Conservation (phyloP, 345 rosid species). For the Populus nigra region DNA sequence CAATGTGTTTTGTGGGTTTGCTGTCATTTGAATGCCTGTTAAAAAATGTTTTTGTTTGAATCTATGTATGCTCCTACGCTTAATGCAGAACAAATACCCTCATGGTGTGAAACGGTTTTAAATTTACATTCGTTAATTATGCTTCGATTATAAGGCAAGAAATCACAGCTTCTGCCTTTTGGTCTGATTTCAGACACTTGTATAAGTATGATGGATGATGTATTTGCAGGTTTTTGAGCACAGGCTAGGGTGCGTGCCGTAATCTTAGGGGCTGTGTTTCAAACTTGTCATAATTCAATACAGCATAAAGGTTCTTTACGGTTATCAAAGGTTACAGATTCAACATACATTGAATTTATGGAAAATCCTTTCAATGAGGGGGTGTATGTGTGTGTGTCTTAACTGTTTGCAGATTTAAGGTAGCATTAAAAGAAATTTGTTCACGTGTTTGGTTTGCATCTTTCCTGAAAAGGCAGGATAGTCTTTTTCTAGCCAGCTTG, state of each 20-base stretch:
- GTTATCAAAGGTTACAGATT: slow-evolving; percentile 16
- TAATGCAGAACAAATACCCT: too few relatives aligned
- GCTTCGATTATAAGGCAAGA: not conserved
- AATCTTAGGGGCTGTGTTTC: not conserved
- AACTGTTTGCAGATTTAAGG: not conserved
- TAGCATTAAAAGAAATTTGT: not conserved
- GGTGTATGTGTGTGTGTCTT: not conserved
- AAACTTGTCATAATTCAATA: not conserved
- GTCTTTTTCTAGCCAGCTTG: slow-evolving; percentile 16
- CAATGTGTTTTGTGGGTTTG: not conserved
- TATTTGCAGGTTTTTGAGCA: slow-evolving; percentile 1
- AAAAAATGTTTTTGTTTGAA: not conserved
- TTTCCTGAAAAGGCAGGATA: slow-evolving; percentile 18
- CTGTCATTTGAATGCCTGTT: not conserved
- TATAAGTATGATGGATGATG: not conserved
- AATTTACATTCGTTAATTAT: not conserved
- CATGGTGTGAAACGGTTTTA: too few relatives aligned
- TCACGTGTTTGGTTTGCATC: slow-evolving; percentile 23
- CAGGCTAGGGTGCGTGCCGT: not conserved
- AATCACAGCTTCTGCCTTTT: not conserved
- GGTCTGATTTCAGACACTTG: not conserved
- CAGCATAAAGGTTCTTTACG: not conserved
- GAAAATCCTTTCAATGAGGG: not conserved
- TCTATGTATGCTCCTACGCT: not conserved
- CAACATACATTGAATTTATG: not conserved